A percentile compares a stretch with the other conserved stretches of the same genome.
Conservation (phyloP, 1,284 basidiomycete species). For the Cystobasidium slooffiae region DNA sequence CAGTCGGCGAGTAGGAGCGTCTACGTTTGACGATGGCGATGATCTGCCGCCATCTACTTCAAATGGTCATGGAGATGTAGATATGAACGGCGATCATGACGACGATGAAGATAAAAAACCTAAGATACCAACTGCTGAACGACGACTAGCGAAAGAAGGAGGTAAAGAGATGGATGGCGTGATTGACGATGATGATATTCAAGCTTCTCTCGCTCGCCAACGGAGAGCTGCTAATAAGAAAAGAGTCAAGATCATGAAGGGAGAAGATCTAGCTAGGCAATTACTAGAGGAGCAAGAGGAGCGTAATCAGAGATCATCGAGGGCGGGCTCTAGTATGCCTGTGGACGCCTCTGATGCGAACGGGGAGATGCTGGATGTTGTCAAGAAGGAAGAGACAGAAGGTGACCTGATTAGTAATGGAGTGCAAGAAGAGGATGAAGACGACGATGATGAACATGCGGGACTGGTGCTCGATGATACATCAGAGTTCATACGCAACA, state of each 20-base stretch:
- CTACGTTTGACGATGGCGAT: conserved; percentile 58
- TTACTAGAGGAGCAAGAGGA: conserved; percentile 21
- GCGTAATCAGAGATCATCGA: not conserved
- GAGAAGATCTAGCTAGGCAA: conserved; percentile 37
- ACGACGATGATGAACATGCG: conserved; percentile 64
- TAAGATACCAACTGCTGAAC: conserved; percentile 27
- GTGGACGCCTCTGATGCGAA: not conserved
- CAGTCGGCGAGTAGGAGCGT: conserved; percentile 46
- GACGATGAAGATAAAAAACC: conserved; percentile 28
- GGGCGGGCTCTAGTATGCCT: conserved; percentile 9
- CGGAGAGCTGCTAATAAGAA: conserved; percentile 80
- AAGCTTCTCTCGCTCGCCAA: conserved; percentile 85
- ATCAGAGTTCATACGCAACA: conserved; percentile 91
- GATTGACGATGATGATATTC: conserved; percentile 97
- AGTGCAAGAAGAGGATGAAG: conserved; percentile 61
- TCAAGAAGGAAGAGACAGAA: not conserved
- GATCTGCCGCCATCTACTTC: conserved; percentile 72
- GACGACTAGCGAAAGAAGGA: conserved; percentile 39
- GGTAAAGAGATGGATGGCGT: conserved; percentile 56
- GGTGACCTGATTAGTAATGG: not conserved
- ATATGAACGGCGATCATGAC: conserved; percentile 17
- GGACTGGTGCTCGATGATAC: conserved; percentile 90
- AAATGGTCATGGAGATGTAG: conserved; percentile 57
- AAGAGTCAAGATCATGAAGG: conserved; percentile 68
- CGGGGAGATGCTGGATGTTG: not conserved